phyloP scores from a whole-genome alignment of 371 early-diverging fungal species.

The Ordospora colligata region DNA sequence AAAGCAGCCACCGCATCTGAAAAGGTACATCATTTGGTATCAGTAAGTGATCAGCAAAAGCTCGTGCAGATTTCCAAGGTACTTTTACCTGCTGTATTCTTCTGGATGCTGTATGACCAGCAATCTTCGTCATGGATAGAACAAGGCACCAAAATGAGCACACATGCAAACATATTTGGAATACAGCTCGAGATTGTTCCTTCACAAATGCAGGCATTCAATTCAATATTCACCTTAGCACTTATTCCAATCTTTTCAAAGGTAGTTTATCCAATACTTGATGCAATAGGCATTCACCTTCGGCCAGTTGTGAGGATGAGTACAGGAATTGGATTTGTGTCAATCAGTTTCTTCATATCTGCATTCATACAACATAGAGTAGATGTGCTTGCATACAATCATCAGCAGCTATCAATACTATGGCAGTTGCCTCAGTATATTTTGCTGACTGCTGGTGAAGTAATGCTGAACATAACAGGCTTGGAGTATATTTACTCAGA shows the following conservation, averaged over 20 bases:
- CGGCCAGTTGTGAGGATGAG: slow-evolving; percentile 62
- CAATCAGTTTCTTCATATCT: slow-evolving; percentile 46
- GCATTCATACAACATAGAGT: slow-evolving; percentile 57
- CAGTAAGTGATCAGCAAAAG: neutral
- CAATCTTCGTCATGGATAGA: slow-evolving; percentile 61
- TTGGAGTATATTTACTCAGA: slow-evolving; percentile 64
- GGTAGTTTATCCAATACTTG: slow-evolving; percentile 62
- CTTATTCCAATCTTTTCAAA: slow-evolving; percentile 64
- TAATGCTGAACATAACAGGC: slow-evolving; percentile 65
- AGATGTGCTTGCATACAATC: slow-evolving; percentile 55
- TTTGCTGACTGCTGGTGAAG: slow-evolving; percentile 65
- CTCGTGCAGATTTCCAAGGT: slow-evolving; percentile 21
- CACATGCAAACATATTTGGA: slow-evolving; percentile 2
- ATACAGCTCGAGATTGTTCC: slow-evolving; percentile 34
- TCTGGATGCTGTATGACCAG: slow-evolving; percentile 63
- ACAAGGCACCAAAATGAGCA: slow-evolving; percentile 58
- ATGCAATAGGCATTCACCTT: slow-evolving; percentile 48
- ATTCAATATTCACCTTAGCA: slow-evolving; percentile 63
- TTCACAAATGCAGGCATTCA: slow-evolving; percentile 60
- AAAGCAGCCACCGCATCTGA: neutral
- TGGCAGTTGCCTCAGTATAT: slow-evolving; percentile 66
- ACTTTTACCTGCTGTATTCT: slow-evolving; percentile 49
- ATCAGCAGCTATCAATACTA: slow-evolving; percentile 48
- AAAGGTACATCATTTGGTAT: neutral
- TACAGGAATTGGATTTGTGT: slow-evolving; percentile 48